A percentile compares a stretch with the other conserved stretches of the same genome.
Evolutionary conservation across 2,329 filamentous ascomycete genomes (phyloP).

Genomic region (Monilinia aucupariae): DNA sequence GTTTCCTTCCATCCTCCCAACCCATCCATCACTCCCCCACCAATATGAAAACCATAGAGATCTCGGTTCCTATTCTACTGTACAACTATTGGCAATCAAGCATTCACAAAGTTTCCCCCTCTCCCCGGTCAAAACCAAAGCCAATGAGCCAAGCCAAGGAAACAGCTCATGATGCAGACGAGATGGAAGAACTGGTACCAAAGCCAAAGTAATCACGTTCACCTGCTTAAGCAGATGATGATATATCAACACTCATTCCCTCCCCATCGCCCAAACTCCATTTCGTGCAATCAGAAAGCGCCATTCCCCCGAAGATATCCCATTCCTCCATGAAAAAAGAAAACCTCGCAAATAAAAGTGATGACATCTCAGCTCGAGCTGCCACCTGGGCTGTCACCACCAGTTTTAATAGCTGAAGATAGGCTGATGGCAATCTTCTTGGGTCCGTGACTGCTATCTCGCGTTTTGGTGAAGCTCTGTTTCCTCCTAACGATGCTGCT

Average conservation of each 20-base stretch:
- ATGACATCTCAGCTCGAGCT: conserved; percentile 7
- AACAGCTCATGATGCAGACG: not conserved
- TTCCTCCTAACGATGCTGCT: conserved; percentile 39
- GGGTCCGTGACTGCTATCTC: conserved; percentile 38
- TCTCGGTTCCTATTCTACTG: conserved; percentile 3
- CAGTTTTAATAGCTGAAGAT: conserved; percentile 39
- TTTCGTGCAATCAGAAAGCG: conserved; percentile 12
- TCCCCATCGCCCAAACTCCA: conserved; percentile 14
- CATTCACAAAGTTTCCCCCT: not conserved
- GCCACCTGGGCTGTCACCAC: conserved; percentile 27
- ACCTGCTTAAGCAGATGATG: not conserved
- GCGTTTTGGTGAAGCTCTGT: conserved; percentile 41
- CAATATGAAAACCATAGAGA: not conserved
- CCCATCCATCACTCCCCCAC: not conserved
- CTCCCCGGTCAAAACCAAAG: conserved; percentile 1
- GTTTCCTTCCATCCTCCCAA: not conserved
- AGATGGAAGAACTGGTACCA: not conserved
- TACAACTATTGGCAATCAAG: conserved; percentile 7
- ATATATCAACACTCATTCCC: conserved; percentile 2
- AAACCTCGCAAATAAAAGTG: not conserved
- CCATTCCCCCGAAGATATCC: conserved; percentile 6
- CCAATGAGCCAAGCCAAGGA: conserved; percentile 2
- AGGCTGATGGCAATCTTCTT: conserved; percentile 55
- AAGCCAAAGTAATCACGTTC: conserved; percentile 3
- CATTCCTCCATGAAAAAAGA: not conserved